Evolutionary conservation across 257 asterid species (phyloP), one percentile per base, ranked within the genome.

Genomic region (Ocimum tenuiflorum): DNA sequence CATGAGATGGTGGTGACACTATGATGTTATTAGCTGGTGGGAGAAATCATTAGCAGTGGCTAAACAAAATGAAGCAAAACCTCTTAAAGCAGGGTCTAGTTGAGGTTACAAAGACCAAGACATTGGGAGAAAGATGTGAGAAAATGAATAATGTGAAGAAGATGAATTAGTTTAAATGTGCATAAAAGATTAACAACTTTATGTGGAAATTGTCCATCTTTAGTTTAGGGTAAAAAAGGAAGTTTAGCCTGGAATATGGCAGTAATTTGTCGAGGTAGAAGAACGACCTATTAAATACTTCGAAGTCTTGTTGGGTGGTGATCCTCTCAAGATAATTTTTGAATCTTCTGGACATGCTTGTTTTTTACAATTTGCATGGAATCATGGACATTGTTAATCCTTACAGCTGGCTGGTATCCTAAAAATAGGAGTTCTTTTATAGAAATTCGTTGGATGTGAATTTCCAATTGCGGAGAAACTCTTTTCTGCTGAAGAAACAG

Each of bases 31-130:
- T 31, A 27, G 51, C 43, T 13, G 18, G 22, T 46, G 29, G 48
- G n/a, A 58, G 23, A 19, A 46, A 17, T n/a, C 20, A 20, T 23
- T 19, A 33, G 18, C 23, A 4, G 12, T 41, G 63, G 63, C 56
- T 60, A 51, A 48, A 70, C 43, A 39, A 56, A 69, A 11, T 29
- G 63, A 51, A 35, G 14, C 42, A 41, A n/a, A 42, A 29, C 57
- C 50, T 70, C 58, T 70, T 46, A 18, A 61, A 52, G 53, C 52
- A 18, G 24, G 42, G 43, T 45, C 8, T 19, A 14, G 57, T 41
- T 4, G 35, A 54, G 60, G 15, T 9, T 48, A 13, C 14, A 27
- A 18, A 14, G 15, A 11, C 12, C 58, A 20, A 49, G 55, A 54
- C 24, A 33, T 49, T 60, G 68, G 41, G 31, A 20, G 19, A 27